Evolutionary conservation across 768 basidiomycete genomes (phyloP).

Genomic region (Psilocybe azurescens): DNA sequence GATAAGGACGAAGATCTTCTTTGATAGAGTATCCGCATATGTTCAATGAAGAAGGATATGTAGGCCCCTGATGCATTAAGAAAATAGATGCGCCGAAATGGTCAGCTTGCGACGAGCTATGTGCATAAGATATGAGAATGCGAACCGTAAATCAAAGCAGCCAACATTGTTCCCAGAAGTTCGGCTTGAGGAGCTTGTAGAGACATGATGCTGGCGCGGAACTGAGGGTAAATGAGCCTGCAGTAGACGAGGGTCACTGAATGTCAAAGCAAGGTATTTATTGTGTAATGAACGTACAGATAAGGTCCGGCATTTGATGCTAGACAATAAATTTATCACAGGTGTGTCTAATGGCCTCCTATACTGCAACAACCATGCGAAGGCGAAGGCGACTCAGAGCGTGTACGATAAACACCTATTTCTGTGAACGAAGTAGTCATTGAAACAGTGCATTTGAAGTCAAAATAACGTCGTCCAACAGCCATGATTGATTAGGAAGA

Average conservation of each 20-base stretch:
- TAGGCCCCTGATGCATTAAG: slow-evolving; percentile 1
- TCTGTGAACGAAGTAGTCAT: too few species aligned
- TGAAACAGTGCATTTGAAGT: too few species aligned
- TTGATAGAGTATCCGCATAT: slow-evolving; percentile 5
- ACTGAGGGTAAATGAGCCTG: not conserved
- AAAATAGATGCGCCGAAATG: not conserved
- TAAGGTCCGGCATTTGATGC: too few species aligned
- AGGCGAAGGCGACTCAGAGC: too few species aligned
- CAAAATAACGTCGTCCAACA: too few species aligned
- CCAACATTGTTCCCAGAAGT: not conserved
- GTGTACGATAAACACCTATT: too few species aligned
- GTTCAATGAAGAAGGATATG: not conserved
- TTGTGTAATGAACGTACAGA: too few species aligned
- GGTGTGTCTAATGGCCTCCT: too few species aligned
- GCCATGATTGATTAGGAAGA: too few species aligned
- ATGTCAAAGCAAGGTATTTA: too few species aligned
- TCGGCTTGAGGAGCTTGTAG: not conserved
- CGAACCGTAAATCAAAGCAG: not conserved
- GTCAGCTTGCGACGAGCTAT: not conserved
- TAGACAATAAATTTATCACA: too few species aligned
- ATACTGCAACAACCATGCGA: too few species aligned
- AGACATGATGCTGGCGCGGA: not conserved
- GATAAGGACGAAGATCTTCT: slow-evolving; percentile 3
- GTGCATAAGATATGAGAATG: not conserved
- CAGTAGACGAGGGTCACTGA: not conserved